Conservation (phyloP, 495 filamentous ascomycete genomes). For the Xylaria grammica region DNA sequence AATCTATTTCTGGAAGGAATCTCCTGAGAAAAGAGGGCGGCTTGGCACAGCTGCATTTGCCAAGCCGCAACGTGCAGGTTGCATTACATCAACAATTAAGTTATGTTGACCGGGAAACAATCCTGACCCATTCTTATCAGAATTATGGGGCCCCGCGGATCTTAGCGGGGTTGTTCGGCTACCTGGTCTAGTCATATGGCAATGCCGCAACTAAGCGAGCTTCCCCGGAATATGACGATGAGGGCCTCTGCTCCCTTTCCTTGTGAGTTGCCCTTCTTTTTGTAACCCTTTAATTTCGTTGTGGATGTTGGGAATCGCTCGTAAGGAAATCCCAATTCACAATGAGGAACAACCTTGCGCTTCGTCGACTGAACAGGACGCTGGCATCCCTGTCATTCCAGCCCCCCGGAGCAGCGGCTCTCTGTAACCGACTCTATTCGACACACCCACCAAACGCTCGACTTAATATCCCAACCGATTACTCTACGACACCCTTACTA, state of each 20-base stretch:
- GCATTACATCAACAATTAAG: slow-evolving; percentile 28
- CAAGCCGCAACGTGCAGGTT: slow-evolving; percentile 15
- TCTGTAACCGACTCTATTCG: slow-evolving; percentile 40
- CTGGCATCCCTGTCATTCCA: slow-evolving; percentile 23
- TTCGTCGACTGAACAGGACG: slow-evolving; percentile 28
- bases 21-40: slow-evolving; percentile 28
- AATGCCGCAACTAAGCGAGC: slow-evolving; percentile 41
- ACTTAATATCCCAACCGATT: slow-evolving; percentile 89
- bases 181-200: slow-evolving; percentile 14
- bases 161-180: slow-evolving; percentile 19
- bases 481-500: slow-evolving; percentile 78
- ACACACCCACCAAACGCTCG: slow-evolving; percentile 58
- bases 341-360: slow-evolving; percentile 17
- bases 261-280: not conserved
- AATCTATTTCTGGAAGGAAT: slow-evolving; percentile 31
- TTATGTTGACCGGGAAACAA: slow-evolving; percentile 50
- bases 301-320: not conserved
- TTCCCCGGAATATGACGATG: slow-evolving; percentile 28
- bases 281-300: not conserved
- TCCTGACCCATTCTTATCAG: slow-evolving; percentile 19
- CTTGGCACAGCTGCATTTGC: slow-evolving; percentile 23
- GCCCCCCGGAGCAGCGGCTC: not conserved
- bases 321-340: not conserved
- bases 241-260: slow-evolving; percentile 7
- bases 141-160: too few relatives aligned